These are phyloP conservation scores for Solanum hybrid DNA, from an alignment of 305 asterid genomes.

Conservation along the genomic window DNA sequence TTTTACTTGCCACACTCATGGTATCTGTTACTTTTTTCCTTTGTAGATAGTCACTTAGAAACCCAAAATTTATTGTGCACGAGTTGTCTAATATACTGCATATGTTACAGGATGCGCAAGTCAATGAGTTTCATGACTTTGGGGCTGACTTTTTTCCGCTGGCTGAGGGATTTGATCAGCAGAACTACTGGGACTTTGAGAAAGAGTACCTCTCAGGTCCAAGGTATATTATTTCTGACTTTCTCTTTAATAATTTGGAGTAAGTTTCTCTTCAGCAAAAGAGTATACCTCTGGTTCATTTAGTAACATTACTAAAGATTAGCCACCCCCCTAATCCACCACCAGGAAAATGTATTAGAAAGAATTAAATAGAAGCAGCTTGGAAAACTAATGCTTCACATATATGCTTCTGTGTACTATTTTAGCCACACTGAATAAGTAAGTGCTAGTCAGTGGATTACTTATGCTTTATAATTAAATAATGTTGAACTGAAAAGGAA, in stretches of 20 bases:
- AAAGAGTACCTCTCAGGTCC: slow-evolving; percentile 25
- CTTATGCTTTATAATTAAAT: neutral
- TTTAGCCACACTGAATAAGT: neutral
- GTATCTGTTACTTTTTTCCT: neutral
- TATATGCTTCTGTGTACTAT: neutral
- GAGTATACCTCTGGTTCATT: neutral
- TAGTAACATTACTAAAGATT: neutral
- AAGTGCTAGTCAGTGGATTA: neutral
- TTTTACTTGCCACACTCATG: neutral
- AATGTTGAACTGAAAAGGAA: slow-evolving; percentile 1
- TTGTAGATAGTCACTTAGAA: neutral
- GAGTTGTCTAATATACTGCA: neutral
- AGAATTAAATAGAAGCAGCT: neutral
- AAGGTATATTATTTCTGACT: slow-evolving; percentile 30
- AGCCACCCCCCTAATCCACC: neutral
- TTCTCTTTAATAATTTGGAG: neutral
- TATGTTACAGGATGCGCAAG: slow-evolving; percentile 27
- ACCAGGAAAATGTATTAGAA: neutral
- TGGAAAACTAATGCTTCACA: neutral
- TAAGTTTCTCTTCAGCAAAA: neutral
- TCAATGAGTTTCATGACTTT: slow-evolving; percentile 30
- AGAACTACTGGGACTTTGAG: slow-evolving; percentile 18
- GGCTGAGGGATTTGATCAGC: slow-evolving; percentile 27
- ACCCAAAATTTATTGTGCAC: neutral
- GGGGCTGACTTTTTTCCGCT: slow-evolving; percentile 28